Conservation (phyloP, 306 rosid species). For the Acacia confusa region DNA sequence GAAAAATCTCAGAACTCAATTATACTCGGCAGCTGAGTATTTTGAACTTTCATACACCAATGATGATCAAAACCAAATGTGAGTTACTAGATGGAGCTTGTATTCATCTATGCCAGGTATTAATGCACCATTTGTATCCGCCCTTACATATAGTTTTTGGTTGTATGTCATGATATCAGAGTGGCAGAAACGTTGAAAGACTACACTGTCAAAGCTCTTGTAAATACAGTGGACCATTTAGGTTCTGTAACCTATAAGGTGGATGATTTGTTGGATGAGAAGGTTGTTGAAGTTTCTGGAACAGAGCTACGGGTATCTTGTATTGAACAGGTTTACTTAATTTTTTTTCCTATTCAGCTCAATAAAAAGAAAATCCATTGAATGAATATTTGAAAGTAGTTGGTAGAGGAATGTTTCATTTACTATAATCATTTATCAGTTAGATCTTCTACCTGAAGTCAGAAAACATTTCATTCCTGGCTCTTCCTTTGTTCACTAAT, state of each 20-base stretch:
- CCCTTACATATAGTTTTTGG: neutral
- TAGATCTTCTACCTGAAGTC: neutral
- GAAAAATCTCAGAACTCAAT: conserved; percentile 70
- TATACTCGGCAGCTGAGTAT: conserved; percentile 86
- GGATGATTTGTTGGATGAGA: conserved; percentile 71
- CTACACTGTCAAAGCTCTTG: conserved; percentile 79
- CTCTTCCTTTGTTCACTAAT: neutral
- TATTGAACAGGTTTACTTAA: conserved; percentile 65
- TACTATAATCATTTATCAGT: neutral
- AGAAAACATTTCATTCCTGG: neutral
- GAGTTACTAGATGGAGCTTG: conserved; percentile 38
- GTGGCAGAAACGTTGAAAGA: conserved; percentile 79
- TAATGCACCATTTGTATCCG: neutral
- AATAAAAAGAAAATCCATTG: neutral
- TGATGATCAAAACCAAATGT: conserved; percentile 75
- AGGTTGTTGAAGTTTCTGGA: conserved; percentile 70
- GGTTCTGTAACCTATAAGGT: conserved; percentile 82
- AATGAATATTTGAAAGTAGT: neutral
- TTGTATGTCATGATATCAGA: conserved; percentile 39
- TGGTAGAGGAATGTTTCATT: neutral
- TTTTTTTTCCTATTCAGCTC: neutral
- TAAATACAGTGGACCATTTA: conserved; percentile 86
- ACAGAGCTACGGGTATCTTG: conserved; percentile 65
- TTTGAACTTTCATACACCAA: conserved; percentile 76
- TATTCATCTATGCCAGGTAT: neutral